These are phyloP conservation scores for Priceomyces carsonii DNA, from an alignment of 805 yeast genomes.

Conservation along the genomic window DNA sequence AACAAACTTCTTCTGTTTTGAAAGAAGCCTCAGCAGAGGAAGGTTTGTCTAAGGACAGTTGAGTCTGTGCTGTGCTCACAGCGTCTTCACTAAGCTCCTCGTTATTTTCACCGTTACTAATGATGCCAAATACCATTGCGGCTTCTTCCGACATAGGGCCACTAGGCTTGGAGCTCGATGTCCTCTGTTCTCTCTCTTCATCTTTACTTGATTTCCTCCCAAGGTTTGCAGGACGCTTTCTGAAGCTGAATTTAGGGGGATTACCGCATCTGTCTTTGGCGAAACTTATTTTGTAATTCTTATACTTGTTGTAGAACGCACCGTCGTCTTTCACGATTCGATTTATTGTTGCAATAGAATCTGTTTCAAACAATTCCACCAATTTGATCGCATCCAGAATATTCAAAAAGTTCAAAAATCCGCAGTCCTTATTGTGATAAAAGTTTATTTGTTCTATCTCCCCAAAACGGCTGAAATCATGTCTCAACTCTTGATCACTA, in stretches of 20 bases:
- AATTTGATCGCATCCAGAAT: constrained; percentile 63
- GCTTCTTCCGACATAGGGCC: constrained; percentile 38
- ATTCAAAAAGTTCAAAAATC: constrained; percentile 69
- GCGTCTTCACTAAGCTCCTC: no score
- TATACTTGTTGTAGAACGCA: constrained; percentile 45
- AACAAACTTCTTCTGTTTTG: no score
- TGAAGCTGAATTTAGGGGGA: constrained; percentile 55
- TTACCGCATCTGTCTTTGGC: constrained; percentile 85
- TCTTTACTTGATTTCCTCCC: constrained; percentile 7
- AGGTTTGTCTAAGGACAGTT: no score
- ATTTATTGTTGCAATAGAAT: constrained; percentile 31
- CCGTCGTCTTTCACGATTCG: constrained; percentile 36
- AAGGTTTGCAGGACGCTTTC: constrained; percentile 32
- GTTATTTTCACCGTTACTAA: constrained; percentile 19
- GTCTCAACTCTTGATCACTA: constrained; percentile 48
- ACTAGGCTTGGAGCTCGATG: constrained; percentile 5
- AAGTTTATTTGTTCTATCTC: constrained; percentile 75
- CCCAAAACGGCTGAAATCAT: constrained; percentile 66
- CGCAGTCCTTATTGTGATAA: constrained; percentile 68
- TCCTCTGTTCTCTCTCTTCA: not conserved
- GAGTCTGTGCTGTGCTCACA: no score
- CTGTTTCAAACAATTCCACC: constrained; percentile 55
- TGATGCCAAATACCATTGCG: constrained; percentile 47
- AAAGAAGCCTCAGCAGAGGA: no score
- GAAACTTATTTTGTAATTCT: constrained; percentile 57